Evolutionary conservation across 805 yeast genomes (phyloP).

Genomic region (Pichia membranifaciens): DNA sequence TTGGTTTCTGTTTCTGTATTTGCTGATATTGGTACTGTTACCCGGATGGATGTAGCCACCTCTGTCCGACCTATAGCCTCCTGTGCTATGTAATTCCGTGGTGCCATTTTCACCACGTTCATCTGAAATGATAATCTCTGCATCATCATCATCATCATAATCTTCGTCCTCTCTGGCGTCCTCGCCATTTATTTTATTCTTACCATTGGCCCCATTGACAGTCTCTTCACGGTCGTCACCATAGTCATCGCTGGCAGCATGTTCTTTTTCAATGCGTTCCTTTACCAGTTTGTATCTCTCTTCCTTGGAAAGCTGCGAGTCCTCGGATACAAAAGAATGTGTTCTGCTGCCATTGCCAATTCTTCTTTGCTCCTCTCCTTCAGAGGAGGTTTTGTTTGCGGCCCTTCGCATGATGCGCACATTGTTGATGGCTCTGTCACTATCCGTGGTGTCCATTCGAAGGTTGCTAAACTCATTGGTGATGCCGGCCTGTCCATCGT

Average conservation of each 20-base stretch:
- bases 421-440: neutral
- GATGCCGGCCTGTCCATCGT: too few relatives aligned
- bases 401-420: constrained; percentile 12
- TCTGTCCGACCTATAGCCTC: too few relatives aligned
- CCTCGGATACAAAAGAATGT: constrained; percentile 2
- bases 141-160: constrained; percentile 3
- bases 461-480: neutral
- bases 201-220: neutral
- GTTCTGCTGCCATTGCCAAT: too few relatives aligned
- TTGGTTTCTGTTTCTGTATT: neutral
- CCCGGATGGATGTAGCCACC: neutral
- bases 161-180: constrained; percentile 1
- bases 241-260: constrained; percentile 22
- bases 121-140: neutral
- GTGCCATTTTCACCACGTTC: neutral
- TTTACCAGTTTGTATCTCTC: constrained; percentile 37
- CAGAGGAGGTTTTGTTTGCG: neutral
- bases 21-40: neutral
- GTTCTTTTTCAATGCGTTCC: constrained; percentile 31
- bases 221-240: constrained; percentile 24
- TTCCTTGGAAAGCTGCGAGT: constrained; percentile 34
- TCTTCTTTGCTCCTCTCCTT: too few relatives aligned
- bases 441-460: neutral
- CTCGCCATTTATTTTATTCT: constrained; percentile 6
- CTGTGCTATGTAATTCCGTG: too few relatives aligned